Evolutionary conservation across 371 early-diverging fungal genomes (phyloP), one percentile per base, ranked within the genome.

Genomic region (Mortierella sp.): DNA sequence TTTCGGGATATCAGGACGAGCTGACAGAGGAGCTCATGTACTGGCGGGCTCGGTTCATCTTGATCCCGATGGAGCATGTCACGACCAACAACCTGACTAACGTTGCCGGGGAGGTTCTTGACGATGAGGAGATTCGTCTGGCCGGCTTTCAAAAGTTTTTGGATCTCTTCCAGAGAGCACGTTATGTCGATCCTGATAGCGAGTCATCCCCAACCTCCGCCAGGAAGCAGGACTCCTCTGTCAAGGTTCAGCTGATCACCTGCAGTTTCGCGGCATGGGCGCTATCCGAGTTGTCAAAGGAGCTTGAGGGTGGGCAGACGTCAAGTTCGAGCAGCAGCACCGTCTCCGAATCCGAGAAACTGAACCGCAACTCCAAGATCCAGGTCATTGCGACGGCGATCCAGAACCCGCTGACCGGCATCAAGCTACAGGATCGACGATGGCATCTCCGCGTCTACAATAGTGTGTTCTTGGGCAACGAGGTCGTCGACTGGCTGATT

Each of bases 401-500:
- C 89, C 94, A 94, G 73, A 91, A 95, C 72, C 91, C 93, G 0
- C 75, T 85, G 24, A 86, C 86, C 1, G 97, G 98, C 1, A 70
- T 97, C 44, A 83, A 89, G 34, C 90, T 97, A 39, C 89, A 90
- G 80, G 95, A 97, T 78, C 87, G 96, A 24, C 90, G 96, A 24
- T 99, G 99, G 99, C 98, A 98, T 85, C 91, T 94, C 72, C 86
- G 88, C 31, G 77, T 93, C 48, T 96, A 94, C 84, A 88, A 90
- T 43, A 88, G 91, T 53, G 93, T 94, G 0, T 96, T 98, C 77
- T 86, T 95, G 44, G 98, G 99, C 37, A 91, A 89, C 50, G 98
- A 98, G 71, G 88, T 92, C 65, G 96, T 98, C 1, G 96, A 98
- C 71, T 99, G 98, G 98, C 76, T 97, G 41, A 86, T 97, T 55